phyloP scores from a whole-genome alignment of 371 early-diverging fungal genomes.

The Smittium culicis region DNA sequence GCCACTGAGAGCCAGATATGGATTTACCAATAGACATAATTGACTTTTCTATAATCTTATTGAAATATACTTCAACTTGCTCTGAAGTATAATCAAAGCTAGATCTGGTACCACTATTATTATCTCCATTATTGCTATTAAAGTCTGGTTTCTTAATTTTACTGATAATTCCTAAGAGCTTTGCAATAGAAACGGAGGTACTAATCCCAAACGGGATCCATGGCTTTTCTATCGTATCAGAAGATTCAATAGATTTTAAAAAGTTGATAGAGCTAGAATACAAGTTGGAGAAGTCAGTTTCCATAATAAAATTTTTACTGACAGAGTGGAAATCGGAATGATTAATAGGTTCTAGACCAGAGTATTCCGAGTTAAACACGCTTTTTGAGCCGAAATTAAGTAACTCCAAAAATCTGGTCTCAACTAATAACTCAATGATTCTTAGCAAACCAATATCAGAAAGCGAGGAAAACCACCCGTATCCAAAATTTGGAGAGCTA shows the following conservation, averaged over 20 bases:
- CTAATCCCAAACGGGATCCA: background rate
- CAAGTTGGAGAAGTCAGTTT: background rate
- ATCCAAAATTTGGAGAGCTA: background rate
- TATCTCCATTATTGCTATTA: too few species aligned
- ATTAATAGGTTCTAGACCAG: background rate
- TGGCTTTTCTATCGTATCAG: background rate
- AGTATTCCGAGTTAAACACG: background rate
- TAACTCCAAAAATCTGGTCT: slow-evolving; percentile 1
- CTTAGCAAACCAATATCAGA: slow-evolving; percentile 12
- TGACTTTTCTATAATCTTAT: slow-evolving; percentile 4
- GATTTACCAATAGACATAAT: slow-evolving; percentile 2
- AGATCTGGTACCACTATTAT: background rate
- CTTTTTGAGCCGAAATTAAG: background rate
- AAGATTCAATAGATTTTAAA: background rate
- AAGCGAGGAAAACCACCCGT: background rate
- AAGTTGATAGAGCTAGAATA: background rate
- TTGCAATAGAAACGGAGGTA: background rate
- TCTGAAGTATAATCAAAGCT: background rate
- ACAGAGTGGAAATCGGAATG: background rate
- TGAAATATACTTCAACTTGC: background rate
- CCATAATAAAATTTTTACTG: background rate
- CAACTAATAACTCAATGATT: slow-evolving; percentile 4
- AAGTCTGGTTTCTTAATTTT: background rate
- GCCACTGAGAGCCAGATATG: slow-evolving; percentile 5
- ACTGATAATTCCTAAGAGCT: background rate